Evolutionary conservation across 306 rosid species (phyloP).

Genomic region (Aeschynomene evenia): DNA sequence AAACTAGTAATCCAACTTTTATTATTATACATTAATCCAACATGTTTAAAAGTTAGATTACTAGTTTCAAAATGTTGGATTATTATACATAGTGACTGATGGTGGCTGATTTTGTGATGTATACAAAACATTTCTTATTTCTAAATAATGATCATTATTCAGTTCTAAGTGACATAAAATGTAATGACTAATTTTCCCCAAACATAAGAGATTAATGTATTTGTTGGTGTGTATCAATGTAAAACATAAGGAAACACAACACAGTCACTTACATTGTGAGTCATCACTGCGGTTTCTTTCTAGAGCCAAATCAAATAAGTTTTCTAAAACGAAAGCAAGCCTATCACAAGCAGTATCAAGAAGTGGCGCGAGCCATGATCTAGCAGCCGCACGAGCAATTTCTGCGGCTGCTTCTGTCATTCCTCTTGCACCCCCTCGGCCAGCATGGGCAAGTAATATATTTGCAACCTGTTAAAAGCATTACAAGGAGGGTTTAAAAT

Average conservation of each 20-base stretch:
- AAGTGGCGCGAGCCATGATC: conserved; percentile 98
- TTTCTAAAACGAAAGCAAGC: conserved; percentile 85
- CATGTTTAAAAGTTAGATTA: no score
- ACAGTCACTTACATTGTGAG: conserved; percentile 64
- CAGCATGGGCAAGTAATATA: conserved; percentile 93
- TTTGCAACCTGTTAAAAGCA: conserved; percentile 76
- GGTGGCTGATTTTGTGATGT: no score
- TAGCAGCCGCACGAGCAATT: conserved; percentile 95
- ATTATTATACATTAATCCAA: no score
- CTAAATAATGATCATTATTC: neutral
- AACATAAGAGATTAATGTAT: neutral
- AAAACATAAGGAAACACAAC: neutral
- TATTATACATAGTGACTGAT: no score
- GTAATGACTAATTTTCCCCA: neutral
- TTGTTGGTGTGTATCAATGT: neutral
- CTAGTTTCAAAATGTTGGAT: no score
- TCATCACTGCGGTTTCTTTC: conserved; percentile 66
- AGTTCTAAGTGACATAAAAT: neutral
- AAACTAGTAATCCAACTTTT: no score
- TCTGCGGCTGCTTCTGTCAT: conserved; percentile 95
- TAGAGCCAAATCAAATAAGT: conserved; percentile 86
- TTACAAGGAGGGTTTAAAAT: conserved; percentile 13
- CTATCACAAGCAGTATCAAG: conserved; percentile 94
- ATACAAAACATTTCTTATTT: no score
- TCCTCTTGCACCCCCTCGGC: conserved; percentile 88